Base-by-base conservation (phyloP, 2,329 filamentous ascomycete genomes). In the Pleomassaria siparia region DNA sequence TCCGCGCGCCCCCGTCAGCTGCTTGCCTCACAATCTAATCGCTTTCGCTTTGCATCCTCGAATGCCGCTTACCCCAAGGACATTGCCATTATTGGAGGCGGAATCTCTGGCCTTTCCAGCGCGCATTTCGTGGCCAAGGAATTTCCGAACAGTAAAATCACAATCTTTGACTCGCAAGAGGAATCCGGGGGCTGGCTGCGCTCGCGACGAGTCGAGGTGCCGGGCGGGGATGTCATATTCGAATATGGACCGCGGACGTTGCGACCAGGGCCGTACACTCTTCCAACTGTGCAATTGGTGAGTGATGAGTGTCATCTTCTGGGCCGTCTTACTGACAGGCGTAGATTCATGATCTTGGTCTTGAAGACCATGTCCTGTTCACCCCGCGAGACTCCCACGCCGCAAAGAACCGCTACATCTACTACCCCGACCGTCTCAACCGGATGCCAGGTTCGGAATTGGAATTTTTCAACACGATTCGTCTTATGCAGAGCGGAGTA, bases 181-280 rank as follows among this genome's bases (percentile, higher is more conserved):
- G 78, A 83, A 16, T 69, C 92, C 1, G 94, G 94, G 35, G 94
- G 94, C 37, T 97, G 91, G 91, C 76, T 97, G 32, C 75, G 84
- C 53, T 90, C 87, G 1, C 80, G 85, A 55, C 74, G 73, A 42
- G 76, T 88, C 11, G 69, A 81, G 1, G 80, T 87, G 9, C 77
- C 80, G 29, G 87, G 83, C 13, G 77, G 79, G 18, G 72, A 78
- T 40, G 80, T 96, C 26, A 71, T 88, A 22, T 90, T 97, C 62
- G 92, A 99, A 74, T 81, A 83, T 56, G 94, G 92, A 0, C 89
- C 94, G 18, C 82, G 92, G 60, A 89, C 89, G 44, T 73, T 96
- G 57, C 80, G 87, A 48, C 82, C 71, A 77, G 67, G 55, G 66
- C 25, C 16, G 50, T 82, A 85, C 60, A 85, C 87, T 45, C 67